These are phyloP conservation scores for Asterophora lycoperdoides DNA, from an alignment of 768 basidiomycete species.

Conservation along the genomic window DNA sequence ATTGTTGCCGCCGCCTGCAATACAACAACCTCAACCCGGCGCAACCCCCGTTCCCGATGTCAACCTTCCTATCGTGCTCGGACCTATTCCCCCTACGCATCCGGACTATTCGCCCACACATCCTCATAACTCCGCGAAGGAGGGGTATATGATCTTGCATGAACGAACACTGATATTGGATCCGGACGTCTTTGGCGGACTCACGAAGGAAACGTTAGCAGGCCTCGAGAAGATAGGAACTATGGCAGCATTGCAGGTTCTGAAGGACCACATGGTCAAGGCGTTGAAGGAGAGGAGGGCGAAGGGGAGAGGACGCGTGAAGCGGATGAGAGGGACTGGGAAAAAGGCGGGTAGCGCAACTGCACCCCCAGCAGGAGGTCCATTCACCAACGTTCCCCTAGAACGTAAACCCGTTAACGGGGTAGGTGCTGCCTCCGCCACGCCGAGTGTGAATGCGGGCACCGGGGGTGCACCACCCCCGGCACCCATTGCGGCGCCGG, in stretches of 20 bases:
- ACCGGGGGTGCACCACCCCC: constrained; percentile 8
- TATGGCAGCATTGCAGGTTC: constrained; percentile 71
- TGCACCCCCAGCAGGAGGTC: constrained; percentile 19
- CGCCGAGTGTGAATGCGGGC: neutral
- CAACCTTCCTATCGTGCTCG: constrained; percentile 73
- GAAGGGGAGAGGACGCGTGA: constrained; percentile 33
- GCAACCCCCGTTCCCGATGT: constrained; percentile 45
- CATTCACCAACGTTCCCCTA: constrained; percentile 46
- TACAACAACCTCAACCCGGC: constrained; percentile 11
- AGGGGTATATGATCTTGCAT: constrained; percentile 74
- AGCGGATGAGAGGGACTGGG: constrained; percentile 23
- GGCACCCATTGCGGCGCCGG: constrained; percentile 7
- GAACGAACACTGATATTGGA: constrained; percentile 81
- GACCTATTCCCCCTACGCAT: constrained; percentile 64
- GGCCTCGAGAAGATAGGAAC: constrained; percentile 80
- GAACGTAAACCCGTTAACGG: constrained; percentile 15
- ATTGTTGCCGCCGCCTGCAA: constrained; percentile 25
- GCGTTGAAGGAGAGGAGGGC: constrained; percentile 73
- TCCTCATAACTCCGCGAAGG: constrained; percentile 45
- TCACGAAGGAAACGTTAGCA: constrained; percentile 67
- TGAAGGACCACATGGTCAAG: constrained; percentile 82
- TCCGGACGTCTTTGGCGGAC: constrained; percentile 77
- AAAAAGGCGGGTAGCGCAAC: constrained; percentile 21
- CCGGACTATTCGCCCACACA: constrained; percentile 46
- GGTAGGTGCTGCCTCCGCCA: neutral